These are phyloP conservation scores for Lecanoromycetidae sp. DNA, from an alignment of 2,329 filamentous ascomycete species.

Conservation along the genomic window DNA sequence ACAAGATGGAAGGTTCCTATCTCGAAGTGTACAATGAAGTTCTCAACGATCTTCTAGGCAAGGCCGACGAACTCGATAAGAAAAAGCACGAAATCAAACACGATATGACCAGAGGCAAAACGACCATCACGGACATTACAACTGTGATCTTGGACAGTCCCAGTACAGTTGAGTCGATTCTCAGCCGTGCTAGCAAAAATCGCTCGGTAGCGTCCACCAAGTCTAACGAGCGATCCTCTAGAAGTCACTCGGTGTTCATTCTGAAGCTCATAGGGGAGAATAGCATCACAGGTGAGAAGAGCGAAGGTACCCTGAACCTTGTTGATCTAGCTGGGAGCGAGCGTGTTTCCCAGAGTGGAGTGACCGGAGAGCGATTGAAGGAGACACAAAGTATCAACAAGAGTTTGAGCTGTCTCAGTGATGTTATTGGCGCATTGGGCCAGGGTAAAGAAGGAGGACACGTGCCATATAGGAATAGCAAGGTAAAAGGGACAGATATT, in stretches of 20 bases:
- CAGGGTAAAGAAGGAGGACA: conserved; percentile 64
- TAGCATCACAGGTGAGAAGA: conserved; percentile 63
- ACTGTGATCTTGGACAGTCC: conserved; percentile 67
- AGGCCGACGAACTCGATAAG: conserved; percentile 58
- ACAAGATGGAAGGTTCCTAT: conserved; percentile 89
- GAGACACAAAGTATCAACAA: conserved; percentile 98
- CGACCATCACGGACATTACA: conserved; percentile 67
- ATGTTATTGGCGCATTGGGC: conserved; percentile 89
- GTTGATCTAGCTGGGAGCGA: conserved; percentile 94
- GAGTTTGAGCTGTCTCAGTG: conserved; percentile 78
- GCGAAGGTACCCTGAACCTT: conserved; percentile 86
- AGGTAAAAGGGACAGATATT: conserved; percentile 40
- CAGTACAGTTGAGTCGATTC: conserved; percentile 64
- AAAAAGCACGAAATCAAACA: conserved; percentile 85
- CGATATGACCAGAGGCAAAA: conserved; percentile 69
- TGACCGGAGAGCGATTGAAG: conserved; percentile 73
- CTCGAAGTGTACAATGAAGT: conserved; percentile 98
- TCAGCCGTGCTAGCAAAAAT: conserved; percentile 70
- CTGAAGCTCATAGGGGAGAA: conserved; percentile 59
- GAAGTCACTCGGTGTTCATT: conserved; percentile 94
- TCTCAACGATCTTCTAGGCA: conserved; percentile 74
- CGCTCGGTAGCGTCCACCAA: conserved; percentile 93
- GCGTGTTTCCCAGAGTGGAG: conserved; percentile 73
- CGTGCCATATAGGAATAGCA: conserved; percentile 90
- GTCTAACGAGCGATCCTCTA: conserved; percentile 85